Conservation (phyloP, 805 yeast species). For the Gaillardinia entomophila region DNA sequence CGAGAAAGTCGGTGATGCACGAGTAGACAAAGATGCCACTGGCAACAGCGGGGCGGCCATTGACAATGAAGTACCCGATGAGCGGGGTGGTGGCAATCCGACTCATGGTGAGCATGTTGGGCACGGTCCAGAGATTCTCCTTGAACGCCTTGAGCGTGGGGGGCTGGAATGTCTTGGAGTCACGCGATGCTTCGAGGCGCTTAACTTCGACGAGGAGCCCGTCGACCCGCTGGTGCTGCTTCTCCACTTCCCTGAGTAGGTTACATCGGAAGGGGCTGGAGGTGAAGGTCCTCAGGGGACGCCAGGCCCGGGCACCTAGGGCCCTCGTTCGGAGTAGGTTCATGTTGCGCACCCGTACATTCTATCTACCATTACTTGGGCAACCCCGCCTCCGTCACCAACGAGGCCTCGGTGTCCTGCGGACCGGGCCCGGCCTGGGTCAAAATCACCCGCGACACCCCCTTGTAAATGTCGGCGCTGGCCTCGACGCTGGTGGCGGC, state of each 20-base stretch:
- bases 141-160: not conserved
- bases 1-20: conserved; percentile 84
- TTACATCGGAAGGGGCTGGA: too few species aligned
- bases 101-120: conserved; percentile 78
- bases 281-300: too few species aligned
- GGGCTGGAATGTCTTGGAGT: too few species aligned
- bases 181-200: too few species aligned
- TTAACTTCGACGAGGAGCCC: too few species aligned
- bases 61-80: conserved; percentile 72
- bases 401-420: conserved; percentile 46
- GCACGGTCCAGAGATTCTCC: conserved; percentile 73
- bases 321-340: too few species aligned
- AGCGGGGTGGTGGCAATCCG: conserved; percentile 79
- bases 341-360: too few species aligned
- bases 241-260: too few species aligned
- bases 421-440: conserved; percentile 92
- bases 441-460: conserved; percentile 78
- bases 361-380: too few species aligned
- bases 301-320: too few species aligned
- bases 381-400: conserved; percentile 55
- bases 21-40: conserved; percentile 74
- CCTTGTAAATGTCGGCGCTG: conserved; percentile 51
- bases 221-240: too few species aligned
- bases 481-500: conserved; percentile 27
- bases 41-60: conserved; percentile 60